Evolutionary conservation across 352 stramenopile species (phyloP).

Genomic region (Globisporangium cystogenes): DNA sequence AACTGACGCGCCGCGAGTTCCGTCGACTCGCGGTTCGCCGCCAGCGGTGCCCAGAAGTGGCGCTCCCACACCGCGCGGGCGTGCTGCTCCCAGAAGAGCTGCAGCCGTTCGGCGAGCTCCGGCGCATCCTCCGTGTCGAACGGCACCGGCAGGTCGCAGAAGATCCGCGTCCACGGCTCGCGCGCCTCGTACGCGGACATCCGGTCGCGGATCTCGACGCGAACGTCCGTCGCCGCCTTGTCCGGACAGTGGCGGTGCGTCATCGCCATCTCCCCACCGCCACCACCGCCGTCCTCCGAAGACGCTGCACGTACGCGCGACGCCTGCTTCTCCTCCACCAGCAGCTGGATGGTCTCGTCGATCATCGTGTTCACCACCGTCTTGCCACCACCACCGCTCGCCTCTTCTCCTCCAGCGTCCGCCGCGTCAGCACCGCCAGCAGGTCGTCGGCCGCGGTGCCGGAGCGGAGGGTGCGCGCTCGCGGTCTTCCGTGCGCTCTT

Average conservation of each 20-base stretch:
- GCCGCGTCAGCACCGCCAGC: too few relatives aligned
- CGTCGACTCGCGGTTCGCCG: constrained; percentile 3
- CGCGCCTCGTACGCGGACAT: constrained; percentile 19
- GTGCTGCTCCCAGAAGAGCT: constrained; percentile 31
- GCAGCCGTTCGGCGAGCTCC: constrained; percentile 18
- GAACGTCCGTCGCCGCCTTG: neutral
- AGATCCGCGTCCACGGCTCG: constrained; percentile 32
- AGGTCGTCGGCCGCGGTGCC: too few relatives aligned
- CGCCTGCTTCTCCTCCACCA: neutral
- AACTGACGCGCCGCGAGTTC: constrained; percentile 18
- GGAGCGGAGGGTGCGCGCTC: too few relatives aligned
- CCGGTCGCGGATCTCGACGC: neutral
- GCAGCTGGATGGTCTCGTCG: constrained; percentile 1
- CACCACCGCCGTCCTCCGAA: too few relatives aligned
- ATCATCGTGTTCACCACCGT: constrained; percentile 2
- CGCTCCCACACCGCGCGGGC: constrained; percentile 44
- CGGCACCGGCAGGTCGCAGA: constrained; percentile 22
- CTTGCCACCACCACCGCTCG: neutral
- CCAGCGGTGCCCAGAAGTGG: constrained; percentile 37
- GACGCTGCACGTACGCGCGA: too few relatives aligned
- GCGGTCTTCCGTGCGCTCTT: too few relatives aligned
- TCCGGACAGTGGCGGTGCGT: too few relatives aligned
- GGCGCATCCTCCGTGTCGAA: constrained; percentile 26
- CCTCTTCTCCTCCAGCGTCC: too few relatives aligned
- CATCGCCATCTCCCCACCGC: too few relatives aligned